These are phyloP conservation scores for Quercus robur DNA, from an alignment of 306 rosid genomes.

Conservation along the genomic window DNA sequence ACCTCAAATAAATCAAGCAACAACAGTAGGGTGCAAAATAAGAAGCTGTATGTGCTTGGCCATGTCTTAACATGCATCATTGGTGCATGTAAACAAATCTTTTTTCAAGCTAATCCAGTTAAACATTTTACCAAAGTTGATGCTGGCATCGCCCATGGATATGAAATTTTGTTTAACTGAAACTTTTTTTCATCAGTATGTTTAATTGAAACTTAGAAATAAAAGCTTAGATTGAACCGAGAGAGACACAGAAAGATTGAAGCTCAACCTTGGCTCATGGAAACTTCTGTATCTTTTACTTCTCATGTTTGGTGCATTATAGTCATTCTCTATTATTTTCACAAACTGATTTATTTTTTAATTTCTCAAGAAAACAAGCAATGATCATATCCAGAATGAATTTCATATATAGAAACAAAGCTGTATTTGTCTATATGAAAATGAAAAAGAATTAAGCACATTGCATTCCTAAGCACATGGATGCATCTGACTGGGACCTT, in stretches of 20 bases:
- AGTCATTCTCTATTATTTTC: too few relatives aligned
- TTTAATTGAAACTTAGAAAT: background rate
- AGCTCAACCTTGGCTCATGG: background rate
- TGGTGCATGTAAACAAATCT: background rate
- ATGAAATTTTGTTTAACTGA: background rate
- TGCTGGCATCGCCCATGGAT: background rate
- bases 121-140: too few relatives aligned
- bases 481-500: background rate
- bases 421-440: background rate
- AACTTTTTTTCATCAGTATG: too few relatives aligned
- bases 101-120: too few relatives aligned
- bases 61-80: background rate
- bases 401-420: background rate
- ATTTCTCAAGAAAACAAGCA: background rate
- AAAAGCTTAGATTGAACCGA: background rate
- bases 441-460: too few relatives aligned
- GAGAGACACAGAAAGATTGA: background rate
- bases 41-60: background rate
- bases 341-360: background rate
- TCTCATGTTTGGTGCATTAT: background rate
- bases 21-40: background rate
- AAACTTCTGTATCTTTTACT: background rate
- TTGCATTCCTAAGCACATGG: background rate
- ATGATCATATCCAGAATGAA: background rate
- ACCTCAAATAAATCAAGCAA: background rate